These are phyloP conservation scores for Cucurbitaria berberidis DNA, from an alignment of 2,329 filamentous ascomycete genomes.

Conservation along the genomic window DNA sequence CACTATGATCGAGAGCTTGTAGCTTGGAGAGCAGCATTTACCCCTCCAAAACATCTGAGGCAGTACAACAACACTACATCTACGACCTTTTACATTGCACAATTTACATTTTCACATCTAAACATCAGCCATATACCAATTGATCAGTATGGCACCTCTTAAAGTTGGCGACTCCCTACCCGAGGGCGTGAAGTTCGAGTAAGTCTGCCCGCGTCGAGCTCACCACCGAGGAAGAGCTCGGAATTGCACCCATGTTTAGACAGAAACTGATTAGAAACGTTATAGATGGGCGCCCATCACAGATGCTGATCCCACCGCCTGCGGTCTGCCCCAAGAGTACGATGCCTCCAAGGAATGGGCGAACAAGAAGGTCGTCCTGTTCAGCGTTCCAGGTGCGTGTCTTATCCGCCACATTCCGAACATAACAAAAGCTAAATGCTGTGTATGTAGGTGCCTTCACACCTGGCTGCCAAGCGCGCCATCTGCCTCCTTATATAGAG, in stretches of 20 bases:
- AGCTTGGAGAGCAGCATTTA: constrained; percentile 19
- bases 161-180: constrained; percentile 86
- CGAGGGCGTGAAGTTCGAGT: constrained; percentile 77
- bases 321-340: constrained; percentile 79
- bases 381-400: constrained; percentile 66
- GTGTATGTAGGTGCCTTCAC: constrained; percentile 68
- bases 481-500: constrained; percentile 80
- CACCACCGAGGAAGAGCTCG: background rate
- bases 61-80: constrained; percentile 1
- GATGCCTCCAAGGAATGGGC: constrained; percentile 78
- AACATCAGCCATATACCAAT: constrained; percentile 6
- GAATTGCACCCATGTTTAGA: background rate
- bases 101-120: background rate
- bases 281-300: constrained; percentile 77
- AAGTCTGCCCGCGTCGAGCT: constrained; percentile 40
- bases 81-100: constrained; percentile 2
- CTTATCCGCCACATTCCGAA: background rate
- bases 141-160: constrained; percentile 65
- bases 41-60: constrained; percentile 11
- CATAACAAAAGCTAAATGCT: background rate
- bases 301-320: constrained; percentile 73
- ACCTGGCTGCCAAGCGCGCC: constrained; percentile 80
- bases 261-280: background rate
- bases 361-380: constrained; percentile 73
- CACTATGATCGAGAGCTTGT: constrained; percentile 23